Evolutionary conservation across 1,139 yeast genomes (phyloP).

Genomic region (Zygosaccharomyces sapae): DNA sequence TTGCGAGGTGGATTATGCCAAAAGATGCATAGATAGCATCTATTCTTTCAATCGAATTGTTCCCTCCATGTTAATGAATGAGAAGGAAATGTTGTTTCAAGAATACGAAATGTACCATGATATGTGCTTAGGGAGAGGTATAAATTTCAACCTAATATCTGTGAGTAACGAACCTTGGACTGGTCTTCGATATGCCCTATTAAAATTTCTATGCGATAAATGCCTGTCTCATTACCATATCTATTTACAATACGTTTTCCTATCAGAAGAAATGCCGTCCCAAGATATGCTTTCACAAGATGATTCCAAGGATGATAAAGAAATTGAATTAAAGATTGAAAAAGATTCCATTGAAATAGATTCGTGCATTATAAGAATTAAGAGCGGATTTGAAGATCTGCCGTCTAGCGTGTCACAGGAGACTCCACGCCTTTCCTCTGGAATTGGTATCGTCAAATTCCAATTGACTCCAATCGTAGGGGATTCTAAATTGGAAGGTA

Average conservation of each 20-base stretch:
- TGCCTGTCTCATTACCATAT: conserved; percentile 16
- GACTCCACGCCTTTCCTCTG: conserved; percentile 9
- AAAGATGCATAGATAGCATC: conserved; percentile 10
- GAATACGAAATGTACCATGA: conserved; percentile 31
- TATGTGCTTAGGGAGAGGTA: conserved; percentile 25
- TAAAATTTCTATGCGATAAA: conserved; percentile 17
- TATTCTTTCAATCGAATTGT: conserved; percentile 18
- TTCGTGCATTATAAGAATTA: conserved; percentile 16
- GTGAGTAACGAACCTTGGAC: conserved; percentile 21
- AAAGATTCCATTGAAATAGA: conserved; percentile 24
- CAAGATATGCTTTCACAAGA: conserved; percentile 19
- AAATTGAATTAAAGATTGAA: conserved; percentile 25
- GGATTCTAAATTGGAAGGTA: conserved; percentile 7
- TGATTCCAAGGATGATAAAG: conserved; percentile 13
- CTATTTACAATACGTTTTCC: conserved; percentile 23
- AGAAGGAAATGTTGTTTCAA: conserved; percentile 21
- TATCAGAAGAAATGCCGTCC: conserved; percentile 24
- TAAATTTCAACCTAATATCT: conserved; percentile 28
- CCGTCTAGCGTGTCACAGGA: conserved; percentile 8
- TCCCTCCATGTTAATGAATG: conserved; percentile 19
- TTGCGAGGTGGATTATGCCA: conserved; percentile 20
- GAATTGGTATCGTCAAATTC: conserved; percentile 29
- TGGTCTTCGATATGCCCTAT: conserved; percentile 14
- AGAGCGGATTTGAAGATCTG: conserved; percentile 12
- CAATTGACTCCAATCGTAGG: conserved; percentile 14